Percentiles rank a stretch among this genome's conserved stretches.
phyloP scores from a whole-genome alignment of 2,329 filamentous ascomycete species.

The Xylaria sp. region DNA sequence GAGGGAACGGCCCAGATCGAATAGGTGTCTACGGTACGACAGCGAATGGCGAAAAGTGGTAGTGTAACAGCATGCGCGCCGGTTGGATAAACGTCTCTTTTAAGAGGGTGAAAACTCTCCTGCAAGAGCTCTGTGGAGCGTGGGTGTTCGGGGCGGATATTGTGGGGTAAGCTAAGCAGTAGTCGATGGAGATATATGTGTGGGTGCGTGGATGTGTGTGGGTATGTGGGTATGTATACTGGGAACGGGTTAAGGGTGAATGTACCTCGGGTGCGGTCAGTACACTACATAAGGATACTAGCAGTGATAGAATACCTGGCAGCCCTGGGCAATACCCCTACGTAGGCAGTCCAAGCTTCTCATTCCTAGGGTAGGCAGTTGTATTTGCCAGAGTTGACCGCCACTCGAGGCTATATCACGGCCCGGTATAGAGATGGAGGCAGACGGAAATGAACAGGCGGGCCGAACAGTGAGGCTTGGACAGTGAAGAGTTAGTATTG shows the following conservation, averaged over 20 bases:
- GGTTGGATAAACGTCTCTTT: constrained; percentile 29
- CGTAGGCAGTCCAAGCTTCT: neutral
- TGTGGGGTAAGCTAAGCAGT: neutral
- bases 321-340: neutral
- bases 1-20: neutral
- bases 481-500: too few species aligned
- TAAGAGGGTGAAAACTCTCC: constrained; percentile 5
- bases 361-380: neutral
- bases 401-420: neutral
- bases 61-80: constrained; percentile 26
- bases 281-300: neutral
- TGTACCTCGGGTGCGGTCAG: neutral
- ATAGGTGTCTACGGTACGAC: constrained; percentile 17
- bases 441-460: neutral
- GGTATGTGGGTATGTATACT: neutral
- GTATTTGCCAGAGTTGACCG: neutral
- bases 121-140: constrained; percentile 3
- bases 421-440: neutral
- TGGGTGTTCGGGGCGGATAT: neutral
- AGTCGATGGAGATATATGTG: neutral
- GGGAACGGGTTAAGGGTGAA: neutral
- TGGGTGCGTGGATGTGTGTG: neutral
- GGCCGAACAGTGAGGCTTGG: too few species aligned
- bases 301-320: neutral
- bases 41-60: constrained; percentile 7